Evolutionary conservation across 2,329 filamentous ascomycete genomes (phyloP), one percentile per base, ranked within the genome.

Genomic region (Fusarium acutatum): DNA sequence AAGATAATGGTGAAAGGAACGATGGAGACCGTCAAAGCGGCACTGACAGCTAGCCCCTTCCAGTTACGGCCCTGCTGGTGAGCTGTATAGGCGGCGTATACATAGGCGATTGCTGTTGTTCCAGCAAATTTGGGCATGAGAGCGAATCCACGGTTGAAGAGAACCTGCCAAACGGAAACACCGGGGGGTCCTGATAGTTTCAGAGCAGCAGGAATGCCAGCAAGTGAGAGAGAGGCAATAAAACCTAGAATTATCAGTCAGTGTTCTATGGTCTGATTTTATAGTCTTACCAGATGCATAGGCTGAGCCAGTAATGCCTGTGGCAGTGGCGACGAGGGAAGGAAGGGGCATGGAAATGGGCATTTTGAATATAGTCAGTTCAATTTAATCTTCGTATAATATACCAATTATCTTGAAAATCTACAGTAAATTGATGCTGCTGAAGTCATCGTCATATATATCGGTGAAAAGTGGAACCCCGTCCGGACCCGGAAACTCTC

Each of bases 1-100:
- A 81, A 69, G 28, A 77, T n/a, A 17, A 81, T 5, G 2, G 84
- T 86, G 50, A 81, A 86, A 3, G 84, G 83, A 35, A 85, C 78
- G 40, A 85, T 84, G 38, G 69, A 73, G 11, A 84, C 34, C n/a
- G 81, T 78, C 44, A 83, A 75, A 15, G 60, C 75, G 17, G 75
- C 83, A 1, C 81, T 83, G 2, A 74, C 77, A 14, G 73, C 76
- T 56, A 81, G 81, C 4, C 81, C 79, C 56, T 73, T 76, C 84
- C 83, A 85, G 32, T 65, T 66, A 5, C 72, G 72, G 3, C 79
- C 79, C 15, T 73, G 72, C 17, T 73, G 50, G 34, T 66, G 65
- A 6, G 78, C 76, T 35, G 81, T 75, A 46, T 83, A 85, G 14
- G 84, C 81, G 12, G 80, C 80, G 59, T 82, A 82, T 57, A 77